Conservation (phyloP, 768 basidiomycete genomes). For the Pleurotus citrinopileatus region DNA sequence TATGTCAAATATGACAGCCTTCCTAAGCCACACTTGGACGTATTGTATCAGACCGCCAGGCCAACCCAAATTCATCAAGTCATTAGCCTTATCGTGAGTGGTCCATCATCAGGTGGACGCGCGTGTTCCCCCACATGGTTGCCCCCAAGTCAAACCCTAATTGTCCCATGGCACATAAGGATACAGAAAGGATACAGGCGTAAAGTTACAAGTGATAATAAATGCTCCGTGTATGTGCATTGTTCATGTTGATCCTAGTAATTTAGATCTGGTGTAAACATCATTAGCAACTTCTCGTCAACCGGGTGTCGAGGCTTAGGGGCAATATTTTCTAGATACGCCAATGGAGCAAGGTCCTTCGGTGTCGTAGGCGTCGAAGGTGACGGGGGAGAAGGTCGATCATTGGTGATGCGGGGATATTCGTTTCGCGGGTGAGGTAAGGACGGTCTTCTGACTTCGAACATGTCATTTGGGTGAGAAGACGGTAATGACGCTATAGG, state of each 20-base stretch:
- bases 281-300: slow-evolving; percentile 29
- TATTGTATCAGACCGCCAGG: slow-evolving; percentile 7
- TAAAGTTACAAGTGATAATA: not conserved
- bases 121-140: not conserved
- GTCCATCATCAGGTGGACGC: not conserved
- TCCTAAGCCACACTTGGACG: slow-evolving; percentile 7
- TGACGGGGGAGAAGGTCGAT: not conserved
- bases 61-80: not conserved
- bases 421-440: slow-evolving; percentile 5
- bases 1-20: not conserved
- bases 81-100: not conserved
- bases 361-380: slow-evolving; percentile 27
- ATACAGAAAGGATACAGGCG: not conserved
- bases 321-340: slow-evolving; percentile 64
- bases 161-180: not conserved
- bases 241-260: not conserved
- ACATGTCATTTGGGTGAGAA: not conserved
- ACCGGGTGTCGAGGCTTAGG: slow-evolving; percentile 66
- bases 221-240: not conserved
- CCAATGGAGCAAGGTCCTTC: slow-evolving; percentile 56
- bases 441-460: slow-evolving; percentile 4
- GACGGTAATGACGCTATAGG: not conserved
- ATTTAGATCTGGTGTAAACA: slow-evolving; percentile 3
- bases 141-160: not conserved
- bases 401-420: not conserved